Evolutionary conservation across 2,329 filamentous ascomycete species (phyloP).

Genomic region (Aspergillus terreus): DNA sequence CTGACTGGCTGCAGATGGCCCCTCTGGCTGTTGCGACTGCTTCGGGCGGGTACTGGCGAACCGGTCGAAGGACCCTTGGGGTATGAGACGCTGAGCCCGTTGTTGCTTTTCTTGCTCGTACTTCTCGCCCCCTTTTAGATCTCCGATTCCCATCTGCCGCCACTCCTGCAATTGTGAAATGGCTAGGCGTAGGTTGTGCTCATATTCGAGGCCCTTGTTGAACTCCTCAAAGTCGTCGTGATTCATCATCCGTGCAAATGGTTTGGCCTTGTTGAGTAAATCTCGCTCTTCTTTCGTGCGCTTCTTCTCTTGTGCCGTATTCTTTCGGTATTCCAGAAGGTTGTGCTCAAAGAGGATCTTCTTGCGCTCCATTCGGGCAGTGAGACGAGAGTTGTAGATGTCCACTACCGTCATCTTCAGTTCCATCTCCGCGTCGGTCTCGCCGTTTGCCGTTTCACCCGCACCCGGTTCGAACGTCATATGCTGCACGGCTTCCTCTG

Average conservation of each 20-base stretch:
- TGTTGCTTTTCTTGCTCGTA: conserved; percentile 85
- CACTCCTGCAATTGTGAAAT: conserved; percentile 91
- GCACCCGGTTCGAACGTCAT: conserved; percentile 98
- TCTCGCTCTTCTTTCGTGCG: conserved; percentile 93
- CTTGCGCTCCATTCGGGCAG: conserved; percentile 87
- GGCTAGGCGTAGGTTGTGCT: conserved; percentile 85
- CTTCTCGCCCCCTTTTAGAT: conserved; percentile 81
- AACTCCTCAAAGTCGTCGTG: conserved; percentile 84
- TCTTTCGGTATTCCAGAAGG: conserved; percentile 89
- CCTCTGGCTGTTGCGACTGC: conserved; percentile 66
- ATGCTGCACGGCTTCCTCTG: conserved; percentile 94
- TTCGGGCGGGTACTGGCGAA: conserved; percentile 69
- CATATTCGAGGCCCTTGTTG: conserved; percentile 79
- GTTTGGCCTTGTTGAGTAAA: conserved; percentile 86
- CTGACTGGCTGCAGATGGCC: conserved; percentile 69
- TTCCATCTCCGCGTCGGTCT: conserved; percentile 92
- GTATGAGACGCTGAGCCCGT: conserved; percentile 62
- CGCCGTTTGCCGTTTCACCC: conserved; percentile 82
- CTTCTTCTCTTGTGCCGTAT: conserved; percentile 86
- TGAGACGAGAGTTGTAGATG: conserved; percentile 91
- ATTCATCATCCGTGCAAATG: conserved; percentile 96
- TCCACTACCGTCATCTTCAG: conserved; percentile 98
- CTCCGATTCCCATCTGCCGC: conserved; percentile 78
- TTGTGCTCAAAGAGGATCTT: conserved; percentile 96
- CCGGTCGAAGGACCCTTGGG: conserved; percentile 81